Base-by-base conservation (phyloP, 2,329 filamentous ascomycete species). In the Aspergillus novoparasiticus region DNA sequence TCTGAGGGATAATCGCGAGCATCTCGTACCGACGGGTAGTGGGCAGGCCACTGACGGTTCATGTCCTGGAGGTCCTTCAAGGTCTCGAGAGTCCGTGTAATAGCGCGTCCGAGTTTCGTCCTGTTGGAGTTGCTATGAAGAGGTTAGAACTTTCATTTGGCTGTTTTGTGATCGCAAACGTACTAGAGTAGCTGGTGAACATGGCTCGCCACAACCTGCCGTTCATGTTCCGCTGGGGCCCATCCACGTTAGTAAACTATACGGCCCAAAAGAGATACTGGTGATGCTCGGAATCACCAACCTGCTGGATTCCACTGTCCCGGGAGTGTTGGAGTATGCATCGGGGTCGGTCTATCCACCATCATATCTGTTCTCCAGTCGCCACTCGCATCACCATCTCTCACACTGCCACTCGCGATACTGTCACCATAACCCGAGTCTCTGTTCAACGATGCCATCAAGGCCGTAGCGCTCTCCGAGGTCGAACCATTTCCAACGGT, bases 391-490 rank as follows among this genome's bases (percentile, higher is more conserved):
- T 77, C 76, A 60, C 76, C 77, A 62, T 77, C 76, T 46, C 81
- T 76, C 64, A 81, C 78, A 68, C 86, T 86, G 58, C 90, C 90
- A 64, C 88, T 89, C 34, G 86, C 82, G 57, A 90, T 84, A 75
- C 92, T 97, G 51, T 90, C 91, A 60, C 93, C 94, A 74, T 98
- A 98, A 8, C 94, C 95, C 21, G 94, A 98, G 76, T 99, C 95
- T 62, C 88, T 83, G 65, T 96, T 92, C 60, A 98, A 83, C 71
- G 96, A 86, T 21, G 89, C 88, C 78, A 95, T 92, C 45, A 98
- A 83, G 60, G 89, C 89, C 34, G 90, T 87, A 43, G 93, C 94
- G 75, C 92, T 92, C 73, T 93, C 89, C 23, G 94, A 94, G 26
- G 90, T 89, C 60, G 89, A 89, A 59, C 94, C 94, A 68, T 85